Evolutionary conservation across 1,139 yeast genomes (phyloP).

Genomic region (Blastobotrys serpentis): DNA sequence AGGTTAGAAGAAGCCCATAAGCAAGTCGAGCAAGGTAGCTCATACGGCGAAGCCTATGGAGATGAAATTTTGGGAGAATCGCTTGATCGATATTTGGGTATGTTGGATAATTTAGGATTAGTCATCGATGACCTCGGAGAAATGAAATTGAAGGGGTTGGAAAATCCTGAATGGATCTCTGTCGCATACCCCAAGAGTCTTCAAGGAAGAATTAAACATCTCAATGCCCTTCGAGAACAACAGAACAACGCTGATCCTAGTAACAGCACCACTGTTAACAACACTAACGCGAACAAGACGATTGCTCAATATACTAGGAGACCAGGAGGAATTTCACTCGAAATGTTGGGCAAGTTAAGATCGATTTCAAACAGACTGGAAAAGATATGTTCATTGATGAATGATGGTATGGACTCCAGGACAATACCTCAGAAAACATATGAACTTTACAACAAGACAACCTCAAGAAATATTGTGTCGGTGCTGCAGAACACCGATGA

Average conservation of each 20-base stretch:
- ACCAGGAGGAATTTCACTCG: constrained; percentile 32
- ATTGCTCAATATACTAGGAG: constrained; percentile 12
- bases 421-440: no score
- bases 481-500: constrained; percentile 36
- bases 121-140: constrained; percentile 76
- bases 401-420: no score
- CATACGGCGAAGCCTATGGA: constrained; percentile 61
- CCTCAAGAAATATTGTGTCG: constrained; percentile 21
- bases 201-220: constrained; percentile 53
- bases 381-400: constrained; percentile 44
- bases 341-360: constrained; percentile 46
- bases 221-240: constrained; percentile 35
- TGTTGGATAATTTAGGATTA: constrained; percentile 70
- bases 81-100: constrained; percentile 64
- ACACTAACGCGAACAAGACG: constrained; percentile 5
- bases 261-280: not conserved
- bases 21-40: constrained; percentile 42
- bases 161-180: constrained; percentile 86
- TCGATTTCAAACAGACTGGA: constrained; percentile 51
- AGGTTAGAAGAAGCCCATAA: constrained; percentile 57
- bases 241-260: constrained; percentile 6
- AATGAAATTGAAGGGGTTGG: constrained; percentile 86
- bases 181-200: constrained; percentile 71
- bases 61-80: constrained; percentile 57
- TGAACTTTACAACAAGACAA: constrained; percentile 38